phyloP scores from a whole-genome alignment of 306 rosid species.

The Sechiopsis laciniata region DNA sequence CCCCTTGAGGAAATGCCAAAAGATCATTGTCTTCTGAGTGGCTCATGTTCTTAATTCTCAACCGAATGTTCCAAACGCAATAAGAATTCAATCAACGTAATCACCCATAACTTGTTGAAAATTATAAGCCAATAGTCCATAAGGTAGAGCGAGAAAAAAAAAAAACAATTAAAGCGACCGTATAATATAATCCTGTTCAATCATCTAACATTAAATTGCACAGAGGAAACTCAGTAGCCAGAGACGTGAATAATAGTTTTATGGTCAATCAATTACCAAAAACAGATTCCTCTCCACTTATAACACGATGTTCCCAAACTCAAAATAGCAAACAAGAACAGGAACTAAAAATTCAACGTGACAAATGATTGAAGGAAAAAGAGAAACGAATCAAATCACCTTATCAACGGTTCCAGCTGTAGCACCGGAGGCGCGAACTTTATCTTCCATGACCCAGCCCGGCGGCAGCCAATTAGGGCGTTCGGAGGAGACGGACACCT shows the following conservation, averaged over 20 bases:
- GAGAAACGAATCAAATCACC: slow-evolving; percentile 26
- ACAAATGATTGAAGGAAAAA: neutral
- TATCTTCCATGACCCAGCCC: slow-evolving; percentile 38
- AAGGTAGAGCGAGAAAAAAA: neutral
- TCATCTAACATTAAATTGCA: neutral
- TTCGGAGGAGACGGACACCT: slow-evolving; percentile 8
- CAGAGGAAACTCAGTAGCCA: neutral
- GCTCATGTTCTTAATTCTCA: too few species aligned
- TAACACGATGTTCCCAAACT: neutral
- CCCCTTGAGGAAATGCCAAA: too few species aligned
- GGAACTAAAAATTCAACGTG: neutral
- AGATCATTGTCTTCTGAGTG: too few species aligned
- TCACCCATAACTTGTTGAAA: neutral
- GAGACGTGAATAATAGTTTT: neutral
- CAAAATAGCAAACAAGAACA: neutral
- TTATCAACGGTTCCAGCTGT: slow-evolving; percentile 45
- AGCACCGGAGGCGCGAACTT: slow-evolving; percentile 48
- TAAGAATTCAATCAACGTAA: neutral
- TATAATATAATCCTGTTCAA: neutral
- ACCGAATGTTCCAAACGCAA: neutral
- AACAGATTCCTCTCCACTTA: neutral
- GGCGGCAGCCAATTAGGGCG: slow-evolving; percentile 41
- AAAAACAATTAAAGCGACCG: neutral
- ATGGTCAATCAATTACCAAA: neutral
- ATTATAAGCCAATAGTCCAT: neutral